phyloP scores from a whole-genome alignment of 164 flowering plant genomes.

The Sedum album region DNA sequence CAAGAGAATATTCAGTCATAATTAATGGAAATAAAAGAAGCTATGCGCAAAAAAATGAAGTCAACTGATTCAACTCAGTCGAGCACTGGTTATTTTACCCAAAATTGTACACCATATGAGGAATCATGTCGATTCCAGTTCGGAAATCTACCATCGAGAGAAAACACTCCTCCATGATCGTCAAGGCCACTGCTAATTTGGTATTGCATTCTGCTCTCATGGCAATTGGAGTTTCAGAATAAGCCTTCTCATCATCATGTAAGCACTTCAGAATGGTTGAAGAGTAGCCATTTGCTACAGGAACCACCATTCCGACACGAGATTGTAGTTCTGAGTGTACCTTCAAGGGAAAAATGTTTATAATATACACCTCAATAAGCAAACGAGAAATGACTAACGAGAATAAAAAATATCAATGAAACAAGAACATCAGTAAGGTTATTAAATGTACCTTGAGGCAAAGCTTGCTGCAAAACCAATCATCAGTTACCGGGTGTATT shows the following conservation, averaged over 20 bases:
- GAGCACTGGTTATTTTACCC: constrained; percentile 43
- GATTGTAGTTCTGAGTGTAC: background rate
- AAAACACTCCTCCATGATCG: constrained; percentile 97
- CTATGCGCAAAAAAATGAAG: background rate
- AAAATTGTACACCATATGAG: constrained; percentile 81
- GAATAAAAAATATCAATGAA: background rate
- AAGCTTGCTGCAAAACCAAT: background rate
- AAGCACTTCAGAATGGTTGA: background rate
- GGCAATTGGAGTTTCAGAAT: constrained; percentile 55
- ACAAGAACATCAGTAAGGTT: background rate
- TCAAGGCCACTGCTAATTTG: constrained; percentile 81
- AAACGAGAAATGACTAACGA: background rate
- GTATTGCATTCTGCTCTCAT: constrained; percentile 90
- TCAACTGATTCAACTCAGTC: background rate
- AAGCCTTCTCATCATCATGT: constrained; percentile 60
- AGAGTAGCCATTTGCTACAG: background rate
- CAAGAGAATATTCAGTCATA: background rate
- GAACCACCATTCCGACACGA: background rate
- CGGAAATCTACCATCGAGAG: constrained; percentile 89
- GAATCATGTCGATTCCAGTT: constrained; percentile 93
- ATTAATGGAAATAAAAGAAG: background rate
- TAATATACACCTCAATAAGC: no score
- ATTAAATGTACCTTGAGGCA: background rate
- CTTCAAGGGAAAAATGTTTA: no score
- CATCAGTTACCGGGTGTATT: background rate